phyloP scores from a whole-genome alignment of 345 rosid species.

The Lepidium sativum region DNA sequence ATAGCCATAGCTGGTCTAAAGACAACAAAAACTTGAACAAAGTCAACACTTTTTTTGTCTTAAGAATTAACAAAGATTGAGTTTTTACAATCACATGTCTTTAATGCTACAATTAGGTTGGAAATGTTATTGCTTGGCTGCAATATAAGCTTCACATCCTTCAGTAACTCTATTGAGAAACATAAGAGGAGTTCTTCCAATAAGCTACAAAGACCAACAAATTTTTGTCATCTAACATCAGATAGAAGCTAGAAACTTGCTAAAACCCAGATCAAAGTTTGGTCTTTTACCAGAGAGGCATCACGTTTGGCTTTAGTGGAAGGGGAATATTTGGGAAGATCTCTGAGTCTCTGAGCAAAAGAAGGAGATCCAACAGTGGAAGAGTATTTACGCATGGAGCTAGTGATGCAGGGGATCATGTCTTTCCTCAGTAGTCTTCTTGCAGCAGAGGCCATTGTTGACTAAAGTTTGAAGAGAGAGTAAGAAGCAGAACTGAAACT shows the following conservation, averaged over 20 bases:
- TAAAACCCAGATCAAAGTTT: background rate
- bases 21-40: slow-evolving; percentile 2
- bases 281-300: slow-evolving; percentile 45
- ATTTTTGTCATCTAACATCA: no score
- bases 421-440: slow-evolving; percentile 36
- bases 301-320: slow-evolving; percentile 53
- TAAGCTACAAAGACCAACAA: slow-evolving; percentile 38
- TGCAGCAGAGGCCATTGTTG: slow-evolving; percentile 44
- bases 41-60: background rate
- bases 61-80: background rate
- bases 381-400: slow-evolving; percentile 29
- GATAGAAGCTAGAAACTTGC: background rate
- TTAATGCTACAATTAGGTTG: slow-evolving; percentile 91
- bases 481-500: background rate
- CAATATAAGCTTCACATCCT: slow-evolving; percentile 88
- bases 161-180: slow-evolving; percentile 77
- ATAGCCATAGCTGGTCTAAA: slow-evolving; percentile 83
- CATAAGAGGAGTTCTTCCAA: slow-evolving; percentile 80
- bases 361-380: slow-evolving; percentile 40
- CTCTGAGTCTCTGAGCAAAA: slow-evolving; percentile 57
- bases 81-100: slow-evolving; percentile 51
- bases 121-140: slow-evolving; percentile 88
- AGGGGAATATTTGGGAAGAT: slow-evolving; percentile 63
- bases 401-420: slow-evolving; percentile 15
- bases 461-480: background rate